Evolutionary conservation across 1,139 yeast genomes (phyloP), one percentile per base, ranked within the genome.

Genomic region (Suhomyces yuchorum): DNA sequence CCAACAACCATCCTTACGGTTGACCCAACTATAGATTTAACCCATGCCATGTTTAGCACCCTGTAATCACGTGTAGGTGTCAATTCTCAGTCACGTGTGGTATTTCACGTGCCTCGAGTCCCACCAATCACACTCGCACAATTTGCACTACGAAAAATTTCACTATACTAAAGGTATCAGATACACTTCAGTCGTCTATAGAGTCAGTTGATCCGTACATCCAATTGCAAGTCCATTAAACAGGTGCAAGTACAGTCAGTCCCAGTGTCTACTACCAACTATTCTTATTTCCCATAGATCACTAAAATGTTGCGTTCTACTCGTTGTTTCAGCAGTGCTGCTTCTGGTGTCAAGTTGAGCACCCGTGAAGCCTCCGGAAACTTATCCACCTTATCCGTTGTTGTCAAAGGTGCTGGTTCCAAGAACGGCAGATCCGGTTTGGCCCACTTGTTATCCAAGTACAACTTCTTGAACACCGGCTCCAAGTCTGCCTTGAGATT

Each of bases 401-500:
- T 87, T 56, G 81, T 89, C 55, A 83, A 85, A 65, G 70, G 72
- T 55, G 96, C 92, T 55, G 99, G 99, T 57, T 81, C 97, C 52
- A 87, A 95, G 67, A 78, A 82, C 60, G 79, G 85, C 50, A 82
- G 84, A 66, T 84, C 91, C 53, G 99, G 99, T 70, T 73, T 86
- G 55, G 79, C 98, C 43, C 98, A 93, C 70, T 74, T 91, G 58
- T 80, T 92, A 63, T 83, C 95, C 61, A 83, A 91, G 71, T 91
- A 82, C 71, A 86, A 86, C 62, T 93, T 87, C 78, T 82, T 88
- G 70, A 87, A 87, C 78, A 91, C 97, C 54, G 78, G 79, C 56
- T 69, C 82, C 60, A 90, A 91, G 71, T 87, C 96, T 32, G 97
- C 96, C 28, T 80, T 93, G 66, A 88, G 99, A 76, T 79, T 92